phyloP scores from a whole-genome alignment of 2,329 filamentous ascomycete species.

The Ophiostoma triangulosporum region DNA sequence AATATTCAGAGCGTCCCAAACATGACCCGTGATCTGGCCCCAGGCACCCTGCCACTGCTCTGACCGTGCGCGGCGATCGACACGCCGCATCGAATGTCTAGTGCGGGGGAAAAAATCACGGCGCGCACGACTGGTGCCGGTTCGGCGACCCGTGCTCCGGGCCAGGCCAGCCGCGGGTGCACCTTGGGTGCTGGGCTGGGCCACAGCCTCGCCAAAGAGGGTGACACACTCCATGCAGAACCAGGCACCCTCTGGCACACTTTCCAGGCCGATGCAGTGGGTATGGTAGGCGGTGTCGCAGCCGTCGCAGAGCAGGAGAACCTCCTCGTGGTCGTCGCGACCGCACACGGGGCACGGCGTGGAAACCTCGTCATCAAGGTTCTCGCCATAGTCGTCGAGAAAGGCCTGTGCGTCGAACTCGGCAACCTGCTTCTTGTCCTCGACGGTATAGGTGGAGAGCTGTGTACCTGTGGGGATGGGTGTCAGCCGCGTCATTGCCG shows the following conservation, averaged over 20 bases:
- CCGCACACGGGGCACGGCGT: slow-evolving; percentile 78
- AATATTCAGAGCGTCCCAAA: slow-evolving; percentile 56
- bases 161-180: slow-evolving; percentile 15
- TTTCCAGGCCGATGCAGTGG: slow-evolving; percentile 74
- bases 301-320: slow-evolving; percentile 78
- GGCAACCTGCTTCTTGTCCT: slow-evolving; percentile 78
- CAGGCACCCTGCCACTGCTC: slow-evolving; percentile 85
- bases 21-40: slow-evolving; percentile 47
- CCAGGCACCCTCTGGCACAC: slow-evolving; percentile 67
- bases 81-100: slow-evolving; percentile 41
- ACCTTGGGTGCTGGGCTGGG: slow-evolving; percentile 18
- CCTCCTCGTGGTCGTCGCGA: slow-evolving; percentile 64
- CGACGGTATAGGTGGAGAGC: slow-evolving; percentile 48
- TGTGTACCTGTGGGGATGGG: slow-evolving; percentile 31
- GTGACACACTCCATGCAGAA: slow-evolving; percentile 76
- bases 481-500: too few relatives aligned
- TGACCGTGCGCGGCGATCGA: slow-evolving; percentile 47
- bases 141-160: background rate
- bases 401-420: slow-evolving; percentile 71
- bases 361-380: slow-evolving; percentile 56
- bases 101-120: slow-evolving; percentile 38
- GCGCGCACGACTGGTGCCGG: slow-evolving; percentile 7
- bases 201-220: slow-evolving; percentile 28
- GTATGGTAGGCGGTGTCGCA: slow-evolving; percentile 87
- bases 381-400: slow-evolving; percentile 59